Conservation (phyloP, 2,329 filamentous ascomycete species). For the Trichoderma koningii region DNA sequence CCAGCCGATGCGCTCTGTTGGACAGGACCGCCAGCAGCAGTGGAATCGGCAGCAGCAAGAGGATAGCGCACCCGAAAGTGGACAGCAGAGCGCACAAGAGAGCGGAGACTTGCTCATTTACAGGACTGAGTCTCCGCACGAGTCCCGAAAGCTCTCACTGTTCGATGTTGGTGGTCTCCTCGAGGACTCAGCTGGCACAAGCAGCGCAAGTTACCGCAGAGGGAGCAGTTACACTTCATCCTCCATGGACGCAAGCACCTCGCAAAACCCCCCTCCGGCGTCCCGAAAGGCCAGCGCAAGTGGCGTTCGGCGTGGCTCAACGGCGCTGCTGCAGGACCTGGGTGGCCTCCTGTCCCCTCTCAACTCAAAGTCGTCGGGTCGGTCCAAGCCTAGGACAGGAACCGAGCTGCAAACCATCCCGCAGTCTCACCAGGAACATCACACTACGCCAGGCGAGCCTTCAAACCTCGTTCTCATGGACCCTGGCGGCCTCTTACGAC, state of each 20-base stretch:
- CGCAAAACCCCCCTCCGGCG: slow-evolving; percentile 44
- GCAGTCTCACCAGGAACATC: slow-evolving; percentile 43
- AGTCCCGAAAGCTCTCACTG: slow-evolving; percentile 64
- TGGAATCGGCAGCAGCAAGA: slow-evolving; percentile 42
- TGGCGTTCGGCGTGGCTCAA: slow-evolving; percentile 57
- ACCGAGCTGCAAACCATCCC: slow-evolving; percentile 53
- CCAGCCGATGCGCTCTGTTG: slow-evolving; percentile 39
- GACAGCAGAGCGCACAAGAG: slow-evolving; percentile 34
- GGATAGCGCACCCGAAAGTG: not conserved
- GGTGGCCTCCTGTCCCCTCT: slow-evolving; percentile 59
- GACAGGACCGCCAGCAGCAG: slow-evolving; percentile 45
- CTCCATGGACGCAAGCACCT: slow-evolving; percentile 43
- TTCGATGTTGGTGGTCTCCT: slow-evolving; percentile 82
- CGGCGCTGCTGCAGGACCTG: slow-evolving; percentile 60
- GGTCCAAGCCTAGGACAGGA: slow-evolving; percentile 39
- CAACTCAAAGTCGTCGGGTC: slow-evolving; percentile 36
- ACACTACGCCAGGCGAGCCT: slow-evolving; percentile 38
- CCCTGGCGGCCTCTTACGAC: slow-evolving; percentile 45
- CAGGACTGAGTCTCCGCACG: slow-evolving; percentile 23
- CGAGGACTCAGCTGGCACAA: slow-evolving; percentile 46
- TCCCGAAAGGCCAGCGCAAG: slow-evolving; percentile 48
- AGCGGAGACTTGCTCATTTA: slow-evolving; percentile 50
- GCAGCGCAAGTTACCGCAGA: slow-evolving; percentile 41
- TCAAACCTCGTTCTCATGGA: slow-evolving; percentile 43
- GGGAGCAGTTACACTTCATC: slow-evolving; percentile 47